Base-by-base conservation (phyloP, 805 yeast genomes). In the Hanseniaspora hatyaiensis region DNA sequence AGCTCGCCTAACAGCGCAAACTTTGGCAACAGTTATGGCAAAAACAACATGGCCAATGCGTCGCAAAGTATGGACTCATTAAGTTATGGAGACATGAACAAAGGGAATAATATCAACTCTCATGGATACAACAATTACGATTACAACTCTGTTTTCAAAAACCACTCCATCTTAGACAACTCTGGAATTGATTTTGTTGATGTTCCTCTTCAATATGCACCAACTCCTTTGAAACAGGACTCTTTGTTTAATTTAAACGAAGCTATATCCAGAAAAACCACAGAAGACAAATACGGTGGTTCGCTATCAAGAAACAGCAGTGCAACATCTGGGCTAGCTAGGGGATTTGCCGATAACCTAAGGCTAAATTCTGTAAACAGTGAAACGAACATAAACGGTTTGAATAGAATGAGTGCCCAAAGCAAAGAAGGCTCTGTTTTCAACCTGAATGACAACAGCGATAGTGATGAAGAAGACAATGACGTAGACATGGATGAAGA, bases 61-160 rank as follows among this genome's bases (percentile, higher is more conserved):
- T n/a, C n/a, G n/a, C n/a, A n/a, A n/a, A n/a, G n/a, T n/a, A n/a
- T n/a, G n/a, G n/a, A n/a, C n/a, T n/a, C n/a, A n/a, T n/a, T n/a
- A 59, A 53, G 69, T 63, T 28, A 34, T 52, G 34, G 22, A 19
- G 38, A 41, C 11, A 11, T 13, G 19, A 45, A 16, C 39, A 24
- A 19, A 13, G 53, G 52, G 59, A 74, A 53, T 31, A 62, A 61
- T 38, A 70, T 79, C 58, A 74, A 78, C 57, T 86, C 82, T 58
- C 80, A 79, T 63, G 75, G 76, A 63, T 49, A 41, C 37, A 48
- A 42, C 24, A 48, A 48, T 19, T 82, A 82, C 60, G 89, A 83
- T 61, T 83, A 83, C 62, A 83, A 83, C 59, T 72, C 86, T 0
- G 92, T 82, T 19, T 82, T 80, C 59, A 74, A 75, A 2, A 72